Percentiles rank a stretch among this genome's conserved stretches.
Conservation (phyloP, 2,329 filamentous ascomycete genomes). For the Geosmithia putterillii region DNA sequence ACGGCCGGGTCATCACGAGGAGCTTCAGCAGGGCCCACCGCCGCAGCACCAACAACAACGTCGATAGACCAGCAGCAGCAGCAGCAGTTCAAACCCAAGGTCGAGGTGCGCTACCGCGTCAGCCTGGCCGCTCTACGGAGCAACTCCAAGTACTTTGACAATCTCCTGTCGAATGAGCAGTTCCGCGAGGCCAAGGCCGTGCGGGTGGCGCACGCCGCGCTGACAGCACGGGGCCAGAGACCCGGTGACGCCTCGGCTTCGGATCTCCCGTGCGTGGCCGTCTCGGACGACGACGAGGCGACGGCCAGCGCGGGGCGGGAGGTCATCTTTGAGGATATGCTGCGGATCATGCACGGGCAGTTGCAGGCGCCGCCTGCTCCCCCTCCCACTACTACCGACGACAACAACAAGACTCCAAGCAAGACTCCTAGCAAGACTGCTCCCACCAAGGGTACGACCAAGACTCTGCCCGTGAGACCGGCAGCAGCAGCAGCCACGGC, state of each 20-base stretch:
- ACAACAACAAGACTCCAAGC: too few relatives aligned
- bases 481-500: too few relatives aligned
- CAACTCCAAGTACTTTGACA: conserved; percentile 58
- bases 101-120: conserved; percentile 45
- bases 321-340: conserved; percentile 51
- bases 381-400: too few relatives aligned
- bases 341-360: conserved; percentile 53
- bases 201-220: conserved; percentile 31
- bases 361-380: too few relatives aligned
- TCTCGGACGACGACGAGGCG: conserved; percentile 58
- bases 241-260: conserved; percentile 32
- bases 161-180: conserved; percentile 48
- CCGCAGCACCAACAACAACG: background rate
- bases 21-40: background rate
- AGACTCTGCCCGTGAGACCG: too few relatives aligned
- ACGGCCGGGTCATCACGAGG: conserved; percentile 7
- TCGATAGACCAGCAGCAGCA: conserved; percentile 4
- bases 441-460: too few relatives aligned
- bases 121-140: conserved; percentile 41
- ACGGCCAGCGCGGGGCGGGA: conserved; percentile 49
- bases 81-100: conserved; percentile 20
- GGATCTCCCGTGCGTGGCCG: conserved; percentile 50
- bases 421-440: too few relatives aligned
- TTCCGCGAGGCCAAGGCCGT: conserved; percentile 52
- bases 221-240: conserved; percentile 33